Base-by-base conservation (phyloP, 2,329 filamentous ascomycete species). In the Ascomycota sp. region DNA sequence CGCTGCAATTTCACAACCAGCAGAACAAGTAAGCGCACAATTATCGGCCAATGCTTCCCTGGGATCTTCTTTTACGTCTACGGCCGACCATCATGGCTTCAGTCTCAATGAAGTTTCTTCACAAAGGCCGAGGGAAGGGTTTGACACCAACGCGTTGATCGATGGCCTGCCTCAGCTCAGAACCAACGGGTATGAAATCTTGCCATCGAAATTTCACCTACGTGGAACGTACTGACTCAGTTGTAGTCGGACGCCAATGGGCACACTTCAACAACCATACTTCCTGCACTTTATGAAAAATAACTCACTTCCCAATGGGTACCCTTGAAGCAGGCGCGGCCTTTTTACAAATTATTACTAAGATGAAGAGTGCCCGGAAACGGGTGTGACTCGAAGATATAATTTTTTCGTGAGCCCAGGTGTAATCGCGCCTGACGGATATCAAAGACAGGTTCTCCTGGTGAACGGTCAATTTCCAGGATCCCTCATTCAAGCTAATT, bases 391-490 rank as follows among this genome's bases (percentile, higher is more conserved):
- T 13, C 52, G 68, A 7, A 52, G 53, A 23, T 70, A 69, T 36
- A 57, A 68, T 35, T 65, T 67, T 34, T 59, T 55, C 4, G 45
- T 70, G 32, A 61, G 54, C 32, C 56, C 63, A 12, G 61, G 53
- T 2, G 43, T 48, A 23, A 57, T 67, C 30, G 56, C 59, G 0
- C 65, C 66, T 0, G 70, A 74, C 41, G 69, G 70, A n/a, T 65
- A 69, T 32, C 43, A 60, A 30, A 33, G 56, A 47, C 33, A 51
- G 4, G 59, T 57, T 3, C 60, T 83, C 34, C 55, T 78, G 19
- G 55, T 78, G 43, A 75, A 77, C 43, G 66, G 65, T 7, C 60
- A 67, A 25, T 74, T 67, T 35, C 76, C 76, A 1, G 77, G 73
- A 0, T 76, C 76, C 1, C 56, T 61, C 10, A 68, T 83, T 31